Percentiles rank a stretch among this genome's conserved stretches.
These are phyloP conservation scores for Aspergillus sp. DNA, from an alignment of 2,329 filamentous ascomycete genomes.

Conservation along the genomic window DNA sequence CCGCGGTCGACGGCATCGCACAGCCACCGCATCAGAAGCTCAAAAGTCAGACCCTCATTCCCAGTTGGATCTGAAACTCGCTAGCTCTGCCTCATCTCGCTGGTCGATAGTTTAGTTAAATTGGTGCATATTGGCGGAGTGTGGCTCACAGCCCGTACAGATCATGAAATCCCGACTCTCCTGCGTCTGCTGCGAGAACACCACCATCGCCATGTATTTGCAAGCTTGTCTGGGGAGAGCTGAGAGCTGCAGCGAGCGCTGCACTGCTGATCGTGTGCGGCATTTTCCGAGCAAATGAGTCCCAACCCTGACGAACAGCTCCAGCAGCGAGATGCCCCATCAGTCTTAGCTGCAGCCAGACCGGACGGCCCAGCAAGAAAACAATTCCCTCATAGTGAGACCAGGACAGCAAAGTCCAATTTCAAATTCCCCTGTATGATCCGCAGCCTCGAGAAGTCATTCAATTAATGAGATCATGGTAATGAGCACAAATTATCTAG, in stretches of 20 bases:
- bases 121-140: too few species aligned
- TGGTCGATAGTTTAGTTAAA: too few species aligned
- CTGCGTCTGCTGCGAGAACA: background rate
- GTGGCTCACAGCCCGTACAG: too few species aligned
- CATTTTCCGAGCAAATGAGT: slow-evolving; percentile 8
- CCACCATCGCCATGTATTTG: background rate
- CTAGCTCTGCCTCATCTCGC: too few species aligned
- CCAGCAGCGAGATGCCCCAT: slow-evolving; percentile 18
- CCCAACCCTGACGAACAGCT: background rate
- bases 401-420: background rate
- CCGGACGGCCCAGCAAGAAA: slow-evolving; percentile 15
- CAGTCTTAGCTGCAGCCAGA: slow-evolving; percentile 17
- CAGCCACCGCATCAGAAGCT: slow-evolving; percentile 7
- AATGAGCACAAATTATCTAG: background rate
- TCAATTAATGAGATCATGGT: background rate
- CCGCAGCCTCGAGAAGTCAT: background rate
- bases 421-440: background rate
- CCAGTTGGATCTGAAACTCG: too few species aligned
- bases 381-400: slow-evolving; percentile 24
- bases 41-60: background rate
- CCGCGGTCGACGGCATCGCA: background rate
- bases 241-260: background rate
- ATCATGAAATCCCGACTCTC: background rate
- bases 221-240: background rate
- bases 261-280: background rate